Evolutionary conservation across 2,329 filamentous ascomycete species (phyloP), one percentile per base, ranked within the genome.

Genomic region (Chalara sp.): DNA sequence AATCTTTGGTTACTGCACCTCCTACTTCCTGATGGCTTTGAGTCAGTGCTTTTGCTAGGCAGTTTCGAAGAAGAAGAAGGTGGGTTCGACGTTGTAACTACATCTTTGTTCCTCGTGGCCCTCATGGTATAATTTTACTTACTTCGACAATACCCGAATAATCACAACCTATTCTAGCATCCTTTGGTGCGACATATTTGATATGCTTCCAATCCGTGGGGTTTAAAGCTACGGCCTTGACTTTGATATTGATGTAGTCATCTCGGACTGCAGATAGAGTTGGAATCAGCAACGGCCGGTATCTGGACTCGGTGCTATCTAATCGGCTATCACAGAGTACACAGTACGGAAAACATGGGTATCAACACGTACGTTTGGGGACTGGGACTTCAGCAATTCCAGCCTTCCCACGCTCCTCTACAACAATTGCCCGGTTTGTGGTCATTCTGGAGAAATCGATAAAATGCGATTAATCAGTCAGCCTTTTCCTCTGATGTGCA

Each of bases 11-110:
- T 21, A 74, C 70, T 33, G 67, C 67, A 4, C 58, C 49, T 6
- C 75, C 76, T 29, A 78, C 65, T 48, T 72, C 68, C 37, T 73
- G 69, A 2, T 21, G 21, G 21, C 21, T 21, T 21, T 21, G 21
- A 21, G 21, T 21, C 21, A 21, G 2, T 21, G 3, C 21, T 21
- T 21, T 21, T 21, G 21, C 21, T 21, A 21, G 21, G 21, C 21
- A 21, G 21, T 21, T 21, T 21, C 21, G 21, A 21, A 21, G 21
- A 21, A 21, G 21, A 3, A 21, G 21, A 21, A 21, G 21, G 3
- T 21, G 21, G 21, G 21, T 21, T 21, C 21, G 21, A 21, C 21
- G 21, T 21, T 21, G 21, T 21, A 21, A 21, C 21, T 21, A 21
- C 21, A 21, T 21, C 21, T 3, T 21, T 21, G 21, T 21, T 21